These are phyloP conservation scores for Erucastrum elatum DNA, from an alignment of 345 rosid species.

Conservation along the genomic window DNA sequence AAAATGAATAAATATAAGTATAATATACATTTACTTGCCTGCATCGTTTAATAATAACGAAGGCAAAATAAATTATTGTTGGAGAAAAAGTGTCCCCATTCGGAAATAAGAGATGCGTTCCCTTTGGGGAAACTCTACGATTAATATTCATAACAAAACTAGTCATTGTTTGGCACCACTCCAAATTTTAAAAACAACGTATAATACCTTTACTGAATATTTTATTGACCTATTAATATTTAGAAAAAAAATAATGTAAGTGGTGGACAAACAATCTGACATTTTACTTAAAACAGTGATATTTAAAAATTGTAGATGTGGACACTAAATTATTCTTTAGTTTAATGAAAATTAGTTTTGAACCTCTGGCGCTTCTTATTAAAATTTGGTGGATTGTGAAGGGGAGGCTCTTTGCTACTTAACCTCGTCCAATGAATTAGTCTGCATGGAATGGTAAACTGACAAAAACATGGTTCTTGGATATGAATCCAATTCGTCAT, in stretches of 20 bases:
- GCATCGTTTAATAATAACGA: constrained; percentile 10
- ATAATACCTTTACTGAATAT: constrained; percentile 27
- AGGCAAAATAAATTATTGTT: constrained; percentile 1
- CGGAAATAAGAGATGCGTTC: constrained; percentile 39
- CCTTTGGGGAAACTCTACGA: constrained; percentile 41
- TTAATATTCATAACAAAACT: constrained; percentile 30
- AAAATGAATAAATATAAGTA: neutral
- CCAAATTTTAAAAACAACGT: neutral
- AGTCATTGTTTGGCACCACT: constrained; percentile 41
- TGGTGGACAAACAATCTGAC: constrained; percentile 44
- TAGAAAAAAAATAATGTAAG: constrained; percentile 25
- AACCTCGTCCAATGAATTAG: constrained; percentile 13
- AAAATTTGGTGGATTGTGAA: constrained; percentile 11
- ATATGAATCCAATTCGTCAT: neutral
- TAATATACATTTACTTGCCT: constrained; percentile 19
- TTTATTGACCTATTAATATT: constrained; percentile 20
- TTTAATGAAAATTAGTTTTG: neutral
- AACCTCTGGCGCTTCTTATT: constrained; percentile 3
- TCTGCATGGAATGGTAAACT: constrained; percentile 11
- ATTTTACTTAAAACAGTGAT: constrained; percentile 25
- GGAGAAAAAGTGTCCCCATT: constrained; percentile 27
- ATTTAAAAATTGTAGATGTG: neutral
- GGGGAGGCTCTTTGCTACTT: constrained; percentile 6
- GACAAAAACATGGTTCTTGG: neutral
- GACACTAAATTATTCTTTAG: neutral